Base-by-base conservation (phyloP, 1,284 basidiomycete genomes). In the Grifola frondosa region DNA sequence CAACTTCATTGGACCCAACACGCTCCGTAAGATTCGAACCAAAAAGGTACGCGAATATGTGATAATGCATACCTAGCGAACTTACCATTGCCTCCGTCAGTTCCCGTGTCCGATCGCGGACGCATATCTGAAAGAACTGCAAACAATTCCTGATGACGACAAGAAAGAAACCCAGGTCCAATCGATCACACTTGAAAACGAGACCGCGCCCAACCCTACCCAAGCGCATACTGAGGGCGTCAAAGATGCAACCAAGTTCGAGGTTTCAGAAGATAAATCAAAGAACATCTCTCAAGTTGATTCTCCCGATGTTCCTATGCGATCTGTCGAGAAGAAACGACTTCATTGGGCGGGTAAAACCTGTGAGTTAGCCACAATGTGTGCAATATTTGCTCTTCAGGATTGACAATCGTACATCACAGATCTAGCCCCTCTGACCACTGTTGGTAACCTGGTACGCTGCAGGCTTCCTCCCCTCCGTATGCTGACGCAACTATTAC, bases 391-490 rank as follows among this genome's bases (percentile, higher is more conserved):
- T 28, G 4, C n/a, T 42, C 29, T 26, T 12, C n/a, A n/a, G n/a
- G n/a, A n/a, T n/a, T n/a, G n/a, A n/a, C n/a, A n/a, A n/a, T 42
- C 5, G 21, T 16, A 13, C 50, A 40, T 19, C 32, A 26, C 42
- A 90, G 87, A 98, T 67, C 80, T 97, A 2, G 95, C 95, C 1
- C 95, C 96, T 0, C 70, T 99, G 9, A 98, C 96, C 1, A 99
- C 95, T 0, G 93, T 96, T 21, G 95, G 96, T 21, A 98, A 98
- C 58, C 65, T 98, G 57, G 91, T 91, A 62, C 36, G 82, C 8
- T 6, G 5, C 22, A 2, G 15, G 13, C 9, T 6, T 28, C 0
- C 21, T 12, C 6, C 4, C 12, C 10, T 26, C 15, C 3, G 13
- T 6, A 19, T 15, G 15, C 16, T 33, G 4, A 16, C 17, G 11